Conservation (phyloP, 331 rosid genomes). For the Malus hybrid region DNA sequence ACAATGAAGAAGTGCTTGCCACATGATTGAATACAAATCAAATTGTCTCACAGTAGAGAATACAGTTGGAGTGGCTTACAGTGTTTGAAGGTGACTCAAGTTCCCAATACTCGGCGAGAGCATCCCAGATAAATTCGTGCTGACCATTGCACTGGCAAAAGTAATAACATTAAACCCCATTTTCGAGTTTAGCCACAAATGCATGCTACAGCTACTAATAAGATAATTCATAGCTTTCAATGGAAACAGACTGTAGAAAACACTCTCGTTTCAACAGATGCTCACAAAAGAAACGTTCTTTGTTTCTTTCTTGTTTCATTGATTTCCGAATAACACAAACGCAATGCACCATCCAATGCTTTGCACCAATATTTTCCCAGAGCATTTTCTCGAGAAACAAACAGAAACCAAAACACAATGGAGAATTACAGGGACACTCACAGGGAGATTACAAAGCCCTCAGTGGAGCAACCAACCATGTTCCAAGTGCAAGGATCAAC, state of each 20-base stretch:
- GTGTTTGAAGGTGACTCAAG: constrained; percentile 65
- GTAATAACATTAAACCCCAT: neutral
- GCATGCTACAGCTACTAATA: neutral
- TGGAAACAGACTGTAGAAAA: neutral
- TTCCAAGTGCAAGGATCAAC: constrained; percentile 98
- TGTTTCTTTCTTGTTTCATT: neutral
- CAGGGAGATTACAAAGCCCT: constrained; percentile 78
- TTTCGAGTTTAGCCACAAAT: constrained; percentile 4
- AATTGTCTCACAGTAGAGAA: neutral
- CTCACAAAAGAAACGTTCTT: neutral
- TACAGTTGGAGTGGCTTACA: constrained; percentile 41
- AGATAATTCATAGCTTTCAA: neutral
- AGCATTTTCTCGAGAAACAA: neutral
- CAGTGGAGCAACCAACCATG: constrained; percentile 81
- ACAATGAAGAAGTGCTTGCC: neutral
- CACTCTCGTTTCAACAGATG: neutral
- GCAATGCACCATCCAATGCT: neutral
- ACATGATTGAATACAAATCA: neutral
- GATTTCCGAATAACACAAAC: neutral
- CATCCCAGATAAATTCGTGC: constrained; percentile 59
- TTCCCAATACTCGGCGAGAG: constrained; percentile 79
- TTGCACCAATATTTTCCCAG: neutral
- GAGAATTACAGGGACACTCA: constrained; percentile 29
- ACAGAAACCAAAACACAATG: neutral
- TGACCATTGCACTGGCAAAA: constrained; percentile 75